phyloP scores from a whole-genome alignment of 805 yeast species.

The Sugiyamaella floridensis region DNA sequence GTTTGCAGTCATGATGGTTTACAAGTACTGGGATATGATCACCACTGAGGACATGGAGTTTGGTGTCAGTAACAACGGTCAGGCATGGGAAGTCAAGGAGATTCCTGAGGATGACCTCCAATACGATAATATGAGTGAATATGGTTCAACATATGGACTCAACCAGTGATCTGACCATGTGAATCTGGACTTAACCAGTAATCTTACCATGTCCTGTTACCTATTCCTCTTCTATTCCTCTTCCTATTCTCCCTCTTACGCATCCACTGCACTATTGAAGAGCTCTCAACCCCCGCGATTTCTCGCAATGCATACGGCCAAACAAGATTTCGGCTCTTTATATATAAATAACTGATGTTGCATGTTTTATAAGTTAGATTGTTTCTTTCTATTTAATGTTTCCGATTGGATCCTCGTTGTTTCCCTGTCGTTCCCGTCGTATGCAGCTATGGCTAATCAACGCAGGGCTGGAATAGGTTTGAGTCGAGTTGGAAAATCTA shows the following conservation, averaged over 20 bases:
- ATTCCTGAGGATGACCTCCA: conserved; percentile 24
- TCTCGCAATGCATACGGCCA: too few species aligned
- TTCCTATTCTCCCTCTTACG: too few species aligned
- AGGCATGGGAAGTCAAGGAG: conserved; percentile 34
- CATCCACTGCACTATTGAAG: too few species aligned
- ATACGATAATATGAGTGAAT: conserved; percentile 26
- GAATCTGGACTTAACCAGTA: neutral
- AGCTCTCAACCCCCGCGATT: too few species aligned
- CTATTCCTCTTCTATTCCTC: too few species aligned
- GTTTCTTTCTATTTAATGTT: neutral
- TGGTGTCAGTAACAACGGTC: conserved; percentile 53
- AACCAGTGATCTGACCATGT: conserved; percentile 7
- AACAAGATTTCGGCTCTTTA: neutral
- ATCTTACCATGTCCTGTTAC: too few species aligned
- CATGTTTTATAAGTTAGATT: neutral
- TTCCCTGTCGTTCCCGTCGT: too few species aligned
- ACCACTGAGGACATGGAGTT: conserved; percentile 94
- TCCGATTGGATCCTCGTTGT: neutral
- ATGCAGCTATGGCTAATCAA: too few species aligned
- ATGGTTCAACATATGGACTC: conserved; percentile 30
- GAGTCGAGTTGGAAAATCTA: too few species aligned
- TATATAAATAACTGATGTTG: neutral
- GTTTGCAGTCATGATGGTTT: conserved; percentile 87
- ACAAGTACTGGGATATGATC: conserved; percentile 93
- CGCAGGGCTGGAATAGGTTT: too few species aligned